Percentiles rank a stretch among this genome's conserved stretches.
phyloP scores from a whole-genome alignment of 306 rosid species.

The Cicer chorassanicum region DNA sequence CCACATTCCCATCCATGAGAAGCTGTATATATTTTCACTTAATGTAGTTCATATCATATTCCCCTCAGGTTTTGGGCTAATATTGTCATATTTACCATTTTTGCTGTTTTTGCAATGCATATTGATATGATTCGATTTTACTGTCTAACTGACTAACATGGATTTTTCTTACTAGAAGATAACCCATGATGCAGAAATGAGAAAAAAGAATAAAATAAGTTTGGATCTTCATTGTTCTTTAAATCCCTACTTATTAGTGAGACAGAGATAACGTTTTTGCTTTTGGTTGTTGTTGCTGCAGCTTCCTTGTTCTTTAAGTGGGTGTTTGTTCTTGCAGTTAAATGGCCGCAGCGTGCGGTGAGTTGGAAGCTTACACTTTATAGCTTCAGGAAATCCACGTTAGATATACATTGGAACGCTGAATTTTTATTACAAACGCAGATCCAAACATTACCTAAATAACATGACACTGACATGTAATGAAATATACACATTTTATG shows the following conservation, averaged over 20 bases:
- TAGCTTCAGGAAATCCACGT: no score
- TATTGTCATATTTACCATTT: conserved; percentile 28
- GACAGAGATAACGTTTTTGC: no score
- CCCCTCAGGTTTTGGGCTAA: conserved; percentile 15
- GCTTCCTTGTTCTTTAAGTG: no score
- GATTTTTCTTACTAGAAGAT: conserved; percentile 16
- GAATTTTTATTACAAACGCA: no score
- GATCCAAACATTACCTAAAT: no score
- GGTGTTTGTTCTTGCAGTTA: no score
- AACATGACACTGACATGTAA: not conserved
- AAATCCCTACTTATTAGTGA: no score
- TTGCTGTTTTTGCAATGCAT: conserved; percentile 31
- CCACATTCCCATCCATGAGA: conserved; percentile 34
- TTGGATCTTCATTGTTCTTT: not conserved
- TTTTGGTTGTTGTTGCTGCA: no score
- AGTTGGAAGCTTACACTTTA: no score
- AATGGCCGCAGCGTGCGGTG: no score
- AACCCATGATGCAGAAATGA: not conserved
- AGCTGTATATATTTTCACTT: conserved; percentile 43
- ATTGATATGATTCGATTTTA: not conserved
- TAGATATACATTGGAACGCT: no score
- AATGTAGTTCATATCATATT: conserved; percentile 26
- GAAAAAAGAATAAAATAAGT: not conserved
- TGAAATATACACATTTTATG: not conserved
- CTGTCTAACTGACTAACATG: not conserved